Base-by-base conservation (phyloP, 345 rosid genomes). In the Arabidopsis thaliana region DNA sequence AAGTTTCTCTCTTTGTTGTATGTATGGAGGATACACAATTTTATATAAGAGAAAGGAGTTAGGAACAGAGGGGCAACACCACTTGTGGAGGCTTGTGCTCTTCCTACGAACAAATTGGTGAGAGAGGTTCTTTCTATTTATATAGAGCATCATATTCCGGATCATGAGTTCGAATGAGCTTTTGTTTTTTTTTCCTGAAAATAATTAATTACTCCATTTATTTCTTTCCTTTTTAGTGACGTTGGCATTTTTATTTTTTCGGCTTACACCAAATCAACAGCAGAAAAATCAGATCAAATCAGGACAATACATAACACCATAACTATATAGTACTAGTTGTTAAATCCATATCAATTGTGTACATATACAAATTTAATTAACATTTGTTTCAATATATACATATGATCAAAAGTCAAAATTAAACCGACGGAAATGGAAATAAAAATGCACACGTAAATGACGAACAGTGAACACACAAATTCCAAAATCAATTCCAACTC, bases 91-190 rank as follows among this genome's bases (percentile, higher is more conserved):
- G 77, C 32, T 51, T 65, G 51, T 41, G 74, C 30, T 75, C 22
- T 61, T 41, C 71, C 60, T 61, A 73, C 67, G 71, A 53, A 67
- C 65, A 62, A 74, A 73, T 36, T 30, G 67, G 60, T 32, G 50
- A 67, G 67, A 74, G 67, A 69, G 61, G 79, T 65, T 74, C 72
- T 61, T 59, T 64, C 50, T 68, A 75, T 79, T 79, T 74, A 79
- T 74, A 74, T 74, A 74, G 79, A 65, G 66, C 41, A 78, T 56
- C 69, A 2, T 73, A 53, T 63, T 77, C 52, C 59, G 78, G 81
- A 71, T 16, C 20, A 16, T 73, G 69, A 66, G 64, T 78, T 67
- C 69, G 67, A 70, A 46, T 70, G 34, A 60, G 4, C 50, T 70
- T 73, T 73, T 73, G 12, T 25, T 53, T 67, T 12, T 72, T 42